Conservation (phyloP, 2,329 filamentous ascomycete species). For the Hypoxylon sp. region DNA sequence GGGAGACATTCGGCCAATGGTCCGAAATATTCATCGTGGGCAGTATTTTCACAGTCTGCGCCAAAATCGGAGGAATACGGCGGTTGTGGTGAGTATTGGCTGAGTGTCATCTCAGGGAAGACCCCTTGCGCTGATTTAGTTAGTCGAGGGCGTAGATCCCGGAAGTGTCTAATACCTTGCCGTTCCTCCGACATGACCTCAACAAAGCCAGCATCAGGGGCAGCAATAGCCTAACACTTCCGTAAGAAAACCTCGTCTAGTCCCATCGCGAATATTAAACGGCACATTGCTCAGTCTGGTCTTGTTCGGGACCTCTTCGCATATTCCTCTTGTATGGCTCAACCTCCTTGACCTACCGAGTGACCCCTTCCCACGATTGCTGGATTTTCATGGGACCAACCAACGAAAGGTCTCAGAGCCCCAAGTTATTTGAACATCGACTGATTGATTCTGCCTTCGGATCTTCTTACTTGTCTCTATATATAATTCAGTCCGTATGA, state of each 20-base stretch:
- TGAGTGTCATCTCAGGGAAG: constrained; percentile 45
- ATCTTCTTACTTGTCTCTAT: constrained; percentile 3
- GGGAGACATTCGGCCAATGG: constrained; percentile 17
- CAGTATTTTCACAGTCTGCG: constrained; percentile 21
- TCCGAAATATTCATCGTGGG: neutral
- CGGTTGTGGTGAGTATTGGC: constrained; percentile 39
- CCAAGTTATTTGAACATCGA: neutral
- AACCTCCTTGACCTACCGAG: neutral
- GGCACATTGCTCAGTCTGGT: neutral
- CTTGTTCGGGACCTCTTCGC: constrained; percentile 6
- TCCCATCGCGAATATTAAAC: constrained; percentile 9
- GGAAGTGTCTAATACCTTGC: constrained; percentile 45
- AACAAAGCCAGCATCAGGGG: constrained; percentile 42
- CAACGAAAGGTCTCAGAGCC: neutral
- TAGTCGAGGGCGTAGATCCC: constrained; percentile 47
- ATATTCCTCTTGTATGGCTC: constrained; percentile 7
- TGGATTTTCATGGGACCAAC: neutral
- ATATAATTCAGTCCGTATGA: neutral
- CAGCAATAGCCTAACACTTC: constrained; percentile 25
- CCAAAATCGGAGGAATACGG: constrained; percentile 15
- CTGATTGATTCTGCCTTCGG: constrained; percentile 12
- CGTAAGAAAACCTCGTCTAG: neutral
- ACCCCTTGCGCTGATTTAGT: constrained; percentile 45
- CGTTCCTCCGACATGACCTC: constrained; percentile 46
- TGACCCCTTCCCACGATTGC: neutral